Evolutionary conservation across 2,329 filamentous ascomycete species (phyloP).

Genomic region (Botrytis fragariae): DNA sequence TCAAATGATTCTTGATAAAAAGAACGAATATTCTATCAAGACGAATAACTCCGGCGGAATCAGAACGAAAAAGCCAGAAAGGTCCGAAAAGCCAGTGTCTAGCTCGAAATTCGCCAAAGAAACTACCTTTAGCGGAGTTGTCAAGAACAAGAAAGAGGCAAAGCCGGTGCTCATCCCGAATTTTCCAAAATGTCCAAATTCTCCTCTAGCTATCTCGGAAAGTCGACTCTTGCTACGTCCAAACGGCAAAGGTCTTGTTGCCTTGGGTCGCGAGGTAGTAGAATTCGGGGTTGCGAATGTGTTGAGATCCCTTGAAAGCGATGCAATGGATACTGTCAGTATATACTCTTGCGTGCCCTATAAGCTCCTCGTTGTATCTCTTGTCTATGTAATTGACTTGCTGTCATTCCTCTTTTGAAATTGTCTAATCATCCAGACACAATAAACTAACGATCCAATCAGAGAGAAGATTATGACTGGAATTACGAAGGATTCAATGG

Average conservation of each 20-base stretch:
- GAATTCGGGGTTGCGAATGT: background rate
- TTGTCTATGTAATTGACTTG: background rate
- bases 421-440: background rate
- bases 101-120: background rate
- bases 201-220: background rate
- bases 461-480: conserved; percentile 14
- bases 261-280: background rate
- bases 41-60: background rate
- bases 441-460: conserved; percentile 2
- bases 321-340: conserved; percentile 3
- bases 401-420: background rate
- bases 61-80: background rate
- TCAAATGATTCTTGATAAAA: background rate
- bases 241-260: background rate
- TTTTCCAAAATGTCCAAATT: background rate
- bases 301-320: background rate
- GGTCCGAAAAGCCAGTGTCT: background rate
- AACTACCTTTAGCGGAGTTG: background rate
- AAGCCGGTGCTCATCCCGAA: background rate
- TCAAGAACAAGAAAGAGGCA: background rate
- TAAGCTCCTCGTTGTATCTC: background rate
- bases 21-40: background rate
- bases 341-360: background rate
- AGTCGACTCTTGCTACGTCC: background rate
- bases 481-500: conserved; percentile 5